Percentiles rank a stretch among this genome's conserved stretches.
phyloP scores from a whole-genome alignment of 495 filamentous ascomycete genomes.

The Talaromyces trachyspermus region DNA sequence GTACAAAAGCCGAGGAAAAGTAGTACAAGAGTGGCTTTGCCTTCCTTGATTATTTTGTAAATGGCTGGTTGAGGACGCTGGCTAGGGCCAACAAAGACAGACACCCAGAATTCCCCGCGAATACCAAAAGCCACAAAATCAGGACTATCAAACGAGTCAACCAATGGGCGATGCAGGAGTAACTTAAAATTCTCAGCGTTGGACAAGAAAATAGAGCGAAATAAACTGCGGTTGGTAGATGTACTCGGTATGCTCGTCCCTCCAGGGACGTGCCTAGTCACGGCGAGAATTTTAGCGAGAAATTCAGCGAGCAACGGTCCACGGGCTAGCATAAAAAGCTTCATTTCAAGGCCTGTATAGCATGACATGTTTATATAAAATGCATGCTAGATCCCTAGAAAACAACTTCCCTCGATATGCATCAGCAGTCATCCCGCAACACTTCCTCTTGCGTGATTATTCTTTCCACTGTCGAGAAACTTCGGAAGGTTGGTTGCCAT shows the following conservation, averaged over 20 bases:
- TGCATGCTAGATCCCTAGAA: background rate
- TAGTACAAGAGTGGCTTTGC: too few relatives aligned
- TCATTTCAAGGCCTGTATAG: background rate
- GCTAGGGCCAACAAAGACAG: too few relatives aligned
- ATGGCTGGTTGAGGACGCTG: too few relatives aligned
- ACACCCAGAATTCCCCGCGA: background rate
- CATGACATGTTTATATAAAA: background rate
- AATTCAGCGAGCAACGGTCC: background rate
- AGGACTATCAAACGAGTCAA: background rate
- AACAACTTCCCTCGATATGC: background rate
- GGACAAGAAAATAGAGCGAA: background rate
- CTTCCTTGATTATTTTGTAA: too few relatives aligned
- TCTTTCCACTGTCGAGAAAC: background rate
- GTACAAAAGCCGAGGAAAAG: too few relatives aligned
- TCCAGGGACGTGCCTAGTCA: background rate
- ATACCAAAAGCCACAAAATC: background rate
- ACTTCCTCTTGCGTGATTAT: background rate
- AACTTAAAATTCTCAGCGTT: background rate
- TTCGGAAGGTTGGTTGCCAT: background rate
- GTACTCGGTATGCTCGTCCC: background rate
- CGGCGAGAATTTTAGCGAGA: background rate
- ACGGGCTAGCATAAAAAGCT: background rate
- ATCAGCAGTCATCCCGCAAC: background rate
- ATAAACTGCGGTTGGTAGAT: background rate
- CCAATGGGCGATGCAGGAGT: background rate